Conservation (phyloP, 768 basidiomycete genomes). For the Rhodotorula taiwanensis region DNA sequence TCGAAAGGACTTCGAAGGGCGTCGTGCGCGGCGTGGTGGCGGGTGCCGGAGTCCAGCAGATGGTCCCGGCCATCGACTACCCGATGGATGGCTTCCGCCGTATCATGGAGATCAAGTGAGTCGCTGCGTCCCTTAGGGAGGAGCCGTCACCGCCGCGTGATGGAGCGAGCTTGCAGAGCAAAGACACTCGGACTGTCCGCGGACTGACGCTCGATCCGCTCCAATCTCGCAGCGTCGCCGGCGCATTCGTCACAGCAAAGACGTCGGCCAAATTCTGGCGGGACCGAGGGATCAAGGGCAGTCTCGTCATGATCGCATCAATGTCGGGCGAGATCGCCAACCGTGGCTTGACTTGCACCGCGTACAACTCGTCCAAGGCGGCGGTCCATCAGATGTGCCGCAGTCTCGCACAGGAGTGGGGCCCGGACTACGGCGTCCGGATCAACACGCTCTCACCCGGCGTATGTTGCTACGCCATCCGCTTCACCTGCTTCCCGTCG, state of each 20-base stretch:
- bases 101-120: conserved; percentile 2
- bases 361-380: not conserved
- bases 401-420: conserved; percentile 1
- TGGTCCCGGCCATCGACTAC: not conserved
- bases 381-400: conserved; percentile 6
- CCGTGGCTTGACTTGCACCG: conserved; percentile 1
- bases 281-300: not conserved
- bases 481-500: not conserved
- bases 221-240: not conserved
- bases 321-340: not conserved
- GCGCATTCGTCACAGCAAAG: not conserved
- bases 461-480: not conserved
- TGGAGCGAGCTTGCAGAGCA: too few relatives aligned
- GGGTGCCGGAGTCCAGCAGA: not conserved
- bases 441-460: not conserved
- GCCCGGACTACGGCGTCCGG: not conserved
- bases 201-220: not conserved
- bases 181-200: too few relatives aligned
- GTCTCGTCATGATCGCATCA: not conserved
- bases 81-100: not conserved
- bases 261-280: not conserved
- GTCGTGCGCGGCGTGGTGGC: not conserved
- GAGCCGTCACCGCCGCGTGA: not conserved
- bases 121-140: not conserved
- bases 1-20: not conserved